Evolutionary conservation across 2,329 filamentous ascomycete genomes (phyloP).

Genomic region (Paecilomyces variotii): DNA sequence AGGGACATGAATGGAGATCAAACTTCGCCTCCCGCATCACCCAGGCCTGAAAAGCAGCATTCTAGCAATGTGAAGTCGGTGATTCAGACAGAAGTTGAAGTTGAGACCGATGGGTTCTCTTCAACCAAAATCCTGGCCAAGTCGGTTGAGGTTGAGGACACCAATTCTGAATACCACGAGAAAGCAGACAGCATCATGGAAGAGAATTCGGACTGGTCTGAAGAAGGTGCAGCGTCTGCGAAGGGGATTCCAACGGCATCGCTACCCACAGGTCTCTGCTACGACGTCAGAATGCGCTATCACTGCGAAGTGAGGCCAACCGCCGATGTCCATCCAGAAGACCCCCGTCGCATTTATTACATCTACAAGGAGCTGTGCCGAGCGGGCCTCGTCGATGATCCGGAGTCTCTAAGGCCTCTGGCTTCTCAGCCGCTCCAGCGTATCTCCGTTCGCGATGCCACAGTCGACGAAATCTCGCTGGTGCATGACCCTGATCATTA

Average conservation of each 20-base stretch:
- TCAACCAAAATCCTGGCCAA: constrained; percentile 16
- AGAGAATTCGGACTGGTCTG: constrained; percentile 34
- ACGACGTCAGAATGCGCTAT: constrained; percentile 91
- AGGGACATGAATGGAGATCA: constrained; percentile 11
- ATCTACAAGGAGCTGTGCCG: constrained; percentile 86
- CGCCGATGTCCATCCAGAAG: constrained; percentile 79
- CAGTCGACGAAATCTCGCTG: constrained; percentile 67
- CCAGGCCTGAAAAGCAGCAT: constrained; percentile 11
- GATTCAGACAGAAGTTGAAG: constrained; percentile 1
- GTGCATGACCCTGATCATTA: constrained; percentile 74
- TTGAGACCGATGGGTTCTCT: constrained; percentile 7
- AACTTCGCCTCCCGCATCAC: constrained; percentile 14
- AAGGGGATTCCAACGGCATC: constrained; percentile 39
- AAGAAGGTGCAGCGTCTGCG: constrained; percentile 26
- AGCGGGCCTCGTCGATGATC: constrained; percentile 65
- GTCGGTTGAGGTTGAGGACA: constrained; percentile 17
- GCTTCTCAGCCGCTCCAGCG: constrained; percentile 52
- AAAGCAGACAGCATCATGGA: constrained; percentile 28
- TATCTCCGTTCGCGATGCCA: constrained; percentile 71
- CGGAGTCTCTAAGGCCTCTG: constrained; percentile 44
- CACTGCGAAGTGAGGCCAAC: constrained; percentile 72
- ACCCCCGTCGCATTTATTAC: constrained; percentile 81
- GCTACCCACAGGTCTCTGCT: constrained; percentile 70
- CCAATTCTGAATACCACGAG: constrained; percentile 11
- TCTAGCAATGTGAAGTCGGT: not conserved